These are phyloP conservation scores for Spiraea crenata DNA, from an alignment of 331 rosid genomes.

Conservation along the genomic window DNA sequence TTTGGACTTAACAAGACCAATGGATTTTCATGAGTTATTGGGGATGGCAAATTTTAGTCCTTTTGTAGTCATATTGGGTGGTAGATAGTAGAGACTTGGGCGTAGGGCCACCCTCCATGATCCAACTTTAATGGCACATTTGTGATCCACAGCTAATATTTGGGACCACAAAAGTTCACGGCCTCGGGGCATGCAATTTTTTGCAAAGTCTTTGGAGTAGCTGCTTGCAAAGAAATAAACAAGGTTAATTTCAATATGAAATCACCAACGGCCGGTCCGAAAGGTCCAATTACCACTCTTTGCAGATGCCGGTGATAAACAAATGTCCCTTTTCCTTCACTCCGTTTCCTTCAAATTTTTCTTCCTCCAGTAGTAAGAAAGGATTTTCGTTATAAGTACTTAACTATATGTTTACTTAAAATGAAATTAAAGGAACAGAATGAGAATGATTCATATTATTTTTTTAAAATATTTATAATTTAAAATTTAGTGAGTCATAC, in stretches of 20 bases:
- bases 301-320: conserved; percentile 16
- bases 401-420: too few species aligned
- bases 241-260: background rate
- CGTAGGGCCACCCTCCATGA: background rate
- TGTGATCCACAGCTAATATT: conserved; percentile 42
- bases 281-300: conserved; percentile 4
- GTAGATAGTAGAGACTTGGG: background rate
- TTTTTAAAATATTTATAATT: too few species aligned
- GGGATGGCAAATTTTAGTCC: background rate
- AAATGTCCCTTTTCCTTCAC: background rate
- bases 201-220: conserved; percentile 1
- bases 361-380: too few species aligned
- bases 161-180: conserved; percentile 27
- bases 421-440: too few species aligned
- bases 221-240: background rate
- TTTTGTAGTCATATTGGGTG: conserved; percentile 22
- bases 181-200: conserved; percentile 10
- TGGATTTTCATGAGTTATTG: too few species aligned
- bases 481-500: too few species aligned
- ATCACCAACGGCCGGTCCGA: background rate
- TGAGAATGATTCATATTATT: too few species aligned
- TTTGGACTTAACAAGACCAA: background rate
- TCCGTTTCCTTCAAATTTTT: background rate
- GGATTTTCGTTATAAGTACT: too few species aligned
- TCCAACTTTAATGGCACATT: conserved; percentile 32